These are phyloP conservation scores for Warburgia ugandensis DNA, from an alignment of 164 flowering plant species.

Conservation along the genomic window DNA sequence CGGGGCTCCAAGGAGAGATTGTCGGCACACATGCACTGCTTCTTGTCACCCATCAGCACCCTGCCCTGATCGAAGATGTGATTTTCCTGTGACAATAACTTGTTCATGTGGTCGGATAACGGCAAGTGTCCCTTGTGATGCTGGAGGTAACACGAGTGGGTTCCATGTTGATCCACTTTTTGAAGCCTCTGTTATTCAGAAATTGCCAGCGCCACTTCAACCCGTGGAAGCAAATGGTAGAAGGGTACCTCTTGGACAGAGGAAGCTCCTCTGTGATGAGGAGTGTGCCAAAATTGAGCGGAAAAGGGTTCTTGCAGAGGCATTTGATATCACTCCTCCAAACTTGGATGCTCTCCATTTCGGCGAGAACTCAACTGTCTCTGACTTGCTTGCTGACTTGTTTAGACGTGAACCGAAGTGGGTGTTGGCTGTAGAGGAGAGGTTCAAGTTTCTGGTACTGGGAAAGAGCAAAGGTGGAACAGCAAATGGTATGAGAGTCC, in stretches of 20 bases:
- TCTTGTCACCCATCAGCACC: conserved; percentile 64
- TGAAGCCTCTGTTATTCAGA: conserved; percentile 72
- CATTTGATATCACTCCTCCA: conserved; percentile 68
- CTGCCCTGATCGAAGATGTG: conserved; percentile 86
- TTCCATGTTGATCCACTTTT: conserved; percentile 43
- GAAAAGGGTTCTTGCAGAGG: conserved; percentile 86
- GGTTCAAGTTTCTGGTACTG: conserved; percentile 74
- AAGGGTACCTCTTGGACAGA: conserved; percentile 72
- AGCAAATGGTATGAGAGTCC: conserved; percentile 46
- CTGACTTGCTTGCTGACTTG: conserved; percentile 59
- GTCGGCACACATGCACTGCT: conserved; percentile 78
- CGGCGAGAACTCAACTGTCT: conserved; percentile 52
- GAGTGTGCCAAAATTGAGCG: conserved; percentile 86
- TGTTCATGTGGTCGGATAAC: conserved; percentile 83
- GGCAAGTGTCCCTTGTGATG: conserved; percentile 84
- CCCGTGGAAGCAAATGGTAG: conserved; percentile 62
- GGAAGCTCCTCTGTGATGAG: conserved; percentile 83
- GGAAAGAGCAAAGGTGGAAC: conserved; percentile 54
- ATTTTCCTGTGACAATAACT: conserved; percentile 59
- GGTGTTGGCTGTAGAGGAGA: conserved; percentile 86
- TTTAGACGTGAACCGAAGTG: conserved; percentile 90
- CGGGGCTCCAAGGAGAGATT: conserved; percentile 95
- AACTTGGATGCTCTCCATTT: conserved; percentile 79
- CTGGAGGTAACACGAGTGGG: conserved; percentile 52
- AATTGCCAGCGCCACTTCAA: conserved; percentile 70